Conservation (phyloP, 345 rosid genomes). For the Hirschfeldia incana region DNA sequence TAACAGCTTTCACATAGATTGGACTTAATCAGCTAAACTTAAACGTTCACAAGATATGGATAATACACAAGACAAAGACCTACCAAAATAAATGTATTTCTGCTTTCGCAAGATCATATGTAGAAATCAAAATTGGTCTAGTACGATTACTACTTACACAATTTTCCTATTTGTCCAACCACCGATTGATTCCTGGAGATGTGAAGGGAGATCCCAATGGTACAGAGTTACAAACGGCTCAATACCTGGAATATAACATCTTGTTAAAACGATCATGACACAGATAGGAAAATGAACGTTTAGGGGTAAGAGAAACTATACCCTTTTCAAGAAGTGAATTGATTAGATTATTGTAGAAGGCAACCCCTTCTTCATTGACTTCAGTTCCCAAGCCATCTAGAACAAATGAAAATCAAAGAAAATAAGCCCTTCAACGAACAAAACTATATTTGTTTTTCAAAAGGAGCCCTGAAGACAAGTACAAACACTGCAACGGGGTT, state of each 20-base stretch:
- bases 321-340: slow-evolving; percentile 69
- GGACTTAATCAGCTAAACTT: neutral
- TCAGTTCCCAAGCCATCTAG: slow-evolving; percentile 72
- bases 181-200: slow-evolving; percentile 72
- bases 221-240: slow-evolving; percentile 71
- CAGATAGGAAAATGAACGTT: slow-evolving; percentile 21
- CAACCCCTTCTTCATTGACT: slow-evolving; percentile 61
- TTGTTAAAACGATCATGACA: slow-evolving; percentile 6
- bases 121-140: neutral
- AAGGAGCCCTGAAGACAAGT: neutral
- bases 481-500: neutral
- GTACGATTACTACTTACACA: slow-evolving; percentile 57
- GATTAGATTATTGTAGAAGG: slow-evolving; percentile 66
- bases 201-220: slow-evolving; percentile 93
- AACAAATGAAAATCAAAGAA: slow-evolving; percentile 7
- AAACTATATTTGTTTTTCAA: neutral
- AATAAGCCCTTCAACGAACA: neutral
- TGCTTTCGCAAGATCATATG: neutral
- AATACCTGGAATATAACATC: slow-evolving; percentile 52
- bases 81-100: neutral
- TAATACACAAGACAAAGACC: slow-evolving; percentile 19
- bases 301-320: slow-evolving; percentile 32
- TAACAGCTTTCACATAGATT: slow-evolving; percentile 2
- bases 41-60: slow-evolving; percentile 3
- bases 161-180: slow-evolving; percentile 76